These are phyloP conservation scores for Clathrus columnatus DNA, from an alignment of 768 basidiomycete species.

Conservation along the genomic window DNA sequence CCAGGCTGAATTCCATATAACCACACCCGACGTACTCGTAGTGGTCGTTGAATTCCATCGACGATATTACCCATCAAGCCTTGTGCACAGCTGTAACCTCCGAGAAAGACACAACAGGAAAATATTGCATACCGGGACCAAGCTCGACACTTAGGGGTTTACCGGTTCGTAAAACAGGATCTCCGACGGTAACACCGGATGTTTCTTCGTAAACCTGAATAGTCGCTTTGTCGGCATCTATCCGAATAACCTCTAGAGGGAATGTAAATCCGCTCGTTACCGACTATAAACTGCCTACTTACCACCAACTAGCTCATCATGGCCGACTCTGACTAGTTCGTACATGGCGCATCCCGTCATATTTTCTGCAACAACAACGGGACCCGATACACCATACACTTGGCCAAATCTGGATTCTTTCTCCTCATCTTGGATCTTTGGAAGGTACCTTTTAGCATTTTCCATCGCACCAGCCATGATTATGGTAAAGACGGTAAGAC, in stretches of 20 bases:
- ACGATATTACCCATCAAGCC: conserved; percentile 99
- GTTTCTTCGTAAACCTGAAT: conserved; percentile 99
- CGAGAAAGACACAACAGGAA: background rate
- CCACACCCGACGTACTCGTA: conserved; percentile 52
- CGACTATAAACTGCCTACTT: conserved; percentile 15
- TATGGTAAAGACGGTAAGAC: conserved; percentile 3
- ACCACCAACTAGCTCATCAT: conserved; percentile 98
- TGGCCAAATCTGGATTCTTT: conserved; percentile 79
- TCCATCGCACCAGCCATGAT: conserved; percentile 88
- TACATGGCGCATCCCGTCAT: conserved; percentile 97
- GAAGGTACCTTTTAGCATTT: conserved; percentile 81
- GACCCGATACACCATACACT: conserved; percentile 94
- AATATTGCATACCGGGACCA: conserved; percentile 67
- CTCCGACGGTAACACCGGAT: conserved; percentile 96
- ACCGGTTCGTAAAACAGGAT: conserved; percentile 94
- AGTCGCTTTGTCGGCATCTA: conserved; percentile 95
- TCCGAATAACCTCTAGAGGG: conserved; percentile 88
- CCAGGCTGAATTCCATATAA: conserved; percentile 2
- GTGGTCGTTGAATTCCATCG: conserved; percentile 91
- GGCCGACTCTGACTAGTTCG: conserved; percentile 95
- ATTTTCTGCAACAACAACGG: conserved; percentile 95
- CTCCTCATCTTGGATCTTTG: conserved; percentile 87
- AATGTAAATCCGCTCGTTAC: background rate
- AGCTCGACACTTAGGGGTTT: conserved; percentile 97
- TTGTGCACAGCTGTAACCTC: conserved; percentile 23